Percentiles rank a stretch among this genome's conserved stretches.
Evolutionary conservation across 768 basidiomycete genomes (phyloP).

Genomic region (Amylocystis lapponica): DNA sequence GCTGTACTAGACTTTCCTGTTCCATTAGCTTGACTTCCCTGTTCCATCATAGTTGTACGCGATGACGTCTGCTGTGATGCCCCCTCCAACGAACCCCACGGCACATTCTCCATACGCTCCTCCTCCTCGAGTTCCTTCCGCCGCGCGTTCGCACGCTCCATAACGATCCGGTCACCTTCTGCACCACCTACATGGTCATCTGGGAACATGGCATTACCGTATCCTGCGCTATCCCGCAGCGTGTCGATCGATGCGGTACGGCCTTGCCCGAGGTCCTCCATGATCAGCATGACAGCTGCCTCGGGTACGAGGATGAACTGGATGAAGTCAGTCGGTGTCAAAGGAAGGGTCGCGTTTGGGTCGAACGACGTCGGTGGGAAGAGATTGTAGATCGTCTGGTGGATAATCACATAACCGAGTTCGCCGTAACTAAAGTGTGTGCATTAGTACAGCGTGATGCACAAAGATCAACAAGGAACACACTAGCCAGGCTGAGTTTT

Average conservation of each 20-base stretch:
- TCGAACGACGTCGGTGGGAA: constrained; percentile 61
- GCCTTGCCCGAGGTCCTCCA: constrained; percentile 55
- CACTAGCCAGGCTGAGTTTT: constrained; percentile 88
- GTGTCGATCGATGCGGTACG: constrained; percentile 48
- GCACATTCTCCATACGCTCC: constrained; percentile 21
- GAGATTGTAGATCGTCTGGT: constrained; percentile 66
- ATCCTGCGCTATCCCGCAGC: constrained; percentile 69
- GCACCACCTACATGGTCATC: constrained; percentile 35
- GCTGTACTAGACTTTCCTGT: too few species aligned
- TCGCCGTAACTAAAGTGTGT: constrained; percentile 69
- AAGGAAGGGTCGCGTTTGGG: constrained; percentile 48
- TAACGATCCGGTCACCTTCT: constrained; percentile 36
- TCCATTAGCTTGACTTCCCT: too few species aligned
- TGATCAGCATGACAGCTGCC: constrained; percentile 73
- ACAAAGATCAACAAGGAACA: constrained; percentile 27
- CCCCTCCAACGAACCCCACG: too few species aligned
- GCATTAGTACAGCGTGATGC: not conserved
- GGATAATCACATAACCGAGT: constrained; percentile 73
- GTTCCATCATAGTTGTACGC: too few species aligned
- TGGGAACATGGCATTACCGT: constrained; percentile 83
- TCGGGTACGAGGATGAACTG: constrained; percentile 88
- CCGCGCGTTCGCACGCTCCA: constrained; percentile 36
- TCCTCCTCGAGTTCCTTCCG: constrained; percentile 37
- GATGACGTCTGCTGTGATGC: too few species aligned
- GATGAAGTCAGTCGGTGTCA: constrained; percentile 71